Percentiles rank a stretch among this genome's conserved stretches.
Conservation (phyloP, 495 filamentous ascomycete species). For the Acidomyces sp. region DNA sequence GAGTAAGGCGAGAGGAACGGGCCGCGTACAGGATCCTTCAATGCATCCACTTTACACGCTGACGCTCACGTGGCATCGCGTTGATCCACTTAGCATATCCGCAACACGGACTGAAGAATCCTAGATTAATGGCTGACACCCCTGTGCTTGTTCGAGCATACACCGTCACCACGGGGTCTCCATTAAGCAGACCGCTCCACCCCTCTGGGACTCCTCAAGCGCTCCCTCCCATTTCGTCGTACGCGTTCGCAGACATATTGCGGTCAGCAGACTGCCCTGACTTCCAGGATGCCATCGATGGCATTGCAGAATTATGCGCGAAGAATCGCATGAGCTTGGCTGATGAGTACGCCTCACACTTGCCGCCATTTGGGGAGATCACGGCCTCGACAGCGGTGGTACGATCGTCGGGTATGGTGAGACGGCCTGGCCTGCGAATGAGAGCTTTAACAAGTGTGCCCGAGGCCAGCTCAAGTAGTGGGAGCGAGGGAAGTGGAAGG, state of each 20-base stretch:
- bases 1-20: too few relatives aligned
- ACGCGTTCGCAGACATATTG: conserved; percentile 48
- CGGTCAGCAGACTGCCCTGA: conserved; percentile 43
- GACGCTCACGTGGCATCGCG: too few relatives aligned
- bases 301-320: conserved; percentile 53
- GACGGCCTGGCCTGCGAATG: conserved; percentile 13
- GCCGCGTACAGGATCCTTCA: too few relatives aligned
- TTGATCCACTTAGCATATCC: too few relatives aligned
- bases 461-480: conserved; percentile 25
- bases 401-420: background rate
- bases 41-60: too few relatives aligned
- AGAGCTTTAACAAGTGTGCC: conserved; percentile 26
- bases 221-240: conserved; percentile 29
- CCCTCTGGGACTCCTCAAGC: background rate
- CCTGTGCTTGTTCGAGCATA: background rate
- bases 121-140: background rate
- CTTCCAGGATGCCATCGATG: conserved; percentile 42
- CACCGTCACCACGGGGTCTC: background rate
- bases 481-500: conserved; percentile 22
- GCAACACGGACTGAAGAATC: too few relatives aligned
- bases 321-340: conserved; percentile 48
- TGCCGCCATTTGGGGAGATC: conserved; percentile 48
- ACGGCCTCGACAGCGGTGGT: conserved; percentile 6
- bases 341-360: conserved; percentile 51
- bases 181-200: background rate